phyloP scores from a whole-genome alignment of 768 basidiomycete genomes.

The Fomitopsis serialis region DNA sequence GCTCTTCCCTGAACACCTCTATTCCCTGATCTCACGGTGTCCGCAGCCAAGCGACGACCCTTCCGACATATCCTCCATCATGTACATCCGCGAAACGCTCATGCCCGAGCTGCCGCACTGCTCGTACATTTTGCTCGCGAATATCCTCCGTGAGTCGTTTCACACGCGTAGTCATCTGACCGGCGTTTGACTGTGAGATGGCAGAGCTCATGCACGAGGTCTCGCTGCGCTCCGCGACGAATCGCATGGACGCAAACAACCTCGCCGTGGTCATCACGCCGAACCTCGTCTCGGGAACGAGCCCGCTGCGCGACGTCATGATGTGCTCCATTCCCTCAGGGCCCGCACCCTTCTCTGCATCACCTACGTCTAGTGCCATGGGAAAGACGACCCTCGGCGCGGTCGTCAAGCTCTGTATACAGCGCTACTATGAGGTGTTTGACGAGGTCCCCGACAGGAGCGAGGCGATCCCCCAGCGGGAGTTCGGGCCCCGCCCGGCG shows the following conservation, averaged over 20 bases:
- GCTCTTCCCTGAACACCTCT: slow-evolving; percentile 67
- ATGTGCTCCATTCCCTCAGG: slow-evolving; percentile 62
- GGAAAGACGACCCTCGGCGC: slow-evolving; percentile 62
- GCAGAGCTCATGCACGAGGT: slow-evolving; percentile 79
- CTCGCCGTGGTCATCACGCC: slow-evolving; percentile 76
- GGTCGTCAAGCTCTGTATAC: slow-evolving; percentile 72
- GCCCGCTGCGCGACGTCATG: slow-evolving; percentile 63
- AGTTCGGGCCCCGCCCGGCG: slow-evolving; percentile 1
- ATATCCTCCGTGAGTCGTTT: slow-evolving; percentile 30
- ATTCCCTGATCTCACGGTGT: slow-evolving; percentile 62
- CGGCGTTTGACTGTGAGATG: not conserved
- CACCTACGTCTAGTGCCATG: slow-evolving; percentile 26
- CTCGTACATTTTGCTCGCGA: slow-evolving; percentile 66
- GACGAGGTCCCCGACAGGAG: slow-evolving; percentile 73
- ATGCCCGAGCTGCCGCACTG: slow-evolving; percentile 67
- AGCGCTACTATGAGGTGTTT: slow-evolving; percentile 81
- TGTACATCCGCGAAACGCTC: slow-evolving; percentile 64
- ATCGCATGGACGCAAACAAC: slow-evolving; percentile 82
- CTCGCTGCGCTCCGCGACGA: slow-evolving; percentile 56
- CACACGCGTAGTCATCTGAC: not conserved
- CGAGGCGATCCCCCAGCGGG: slow-evolving; percentile 37
- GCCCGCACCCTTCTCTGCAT: slow-evolving; percentile 30
- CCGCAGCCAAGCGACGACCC: slow-evolving; percentile 49
- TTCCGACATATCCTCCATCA: slow-evolving; percentile 50
- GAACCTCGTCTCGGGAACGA: slow-evolving; percentile 70